These are phyloP conservation scores for Cicer yamashitae DNA, from an alignment of 306 rosid genomes.

Conservation along the genomic window DNA sequence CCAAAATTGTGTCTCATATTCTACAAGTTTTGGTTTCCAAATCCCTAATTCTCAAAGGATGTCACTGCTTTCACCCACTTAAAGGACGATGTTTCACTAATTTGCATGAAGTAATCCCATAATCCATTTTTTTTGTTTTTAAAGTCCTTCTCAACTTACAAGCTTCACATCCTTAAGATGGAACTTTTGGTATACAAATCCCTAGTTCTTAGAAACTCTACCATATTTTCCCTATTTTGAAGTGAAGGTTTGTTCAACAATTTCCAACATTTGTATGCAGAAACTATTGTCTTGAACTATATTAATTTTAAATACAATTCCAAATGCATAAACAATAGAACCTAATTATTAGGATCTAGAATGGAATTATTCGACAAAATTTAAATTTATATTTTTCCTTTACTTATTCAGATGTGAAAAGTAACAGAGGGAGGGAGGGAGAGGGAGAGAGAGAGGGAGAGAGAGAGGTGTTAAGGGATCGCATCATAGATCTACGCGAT, in stretches of 20 bases:
- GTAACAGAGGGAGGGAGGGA: too few relatives aligned
- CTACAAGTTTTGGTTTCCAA: too few relatives aligned
- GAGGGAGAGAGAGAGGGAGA: too few relatives aligned
- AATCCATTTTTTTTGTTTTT: constrained; percentile 55
- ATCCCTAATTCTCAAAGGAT: too few relatives aligned
- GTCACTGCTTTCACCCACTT: too few relatives aligned
- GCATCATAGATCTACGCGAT: too few relatives aligned
- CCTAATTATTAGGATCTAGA: neutral
- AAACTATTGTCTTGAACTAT: constrained; percentile 67
- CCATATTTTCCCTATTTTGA: constrained; percentile 43
- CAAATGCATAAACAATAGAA: neutral
- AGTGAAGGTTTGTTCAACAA: constrained; percentile 42
- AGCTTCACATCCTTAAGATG: constrained; percentile 48
- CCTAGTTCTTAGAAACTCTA: constrained; percentile 43
- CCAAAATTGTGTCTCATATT: too few relatives aligned
- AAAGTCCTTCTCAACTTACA: constrained; percentile 55
- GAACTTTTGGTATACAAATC: constrained; percentile 51
- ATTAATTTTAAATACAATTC: constrained; percentile 16
- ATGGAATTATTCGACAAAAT: too few relatives aligned
- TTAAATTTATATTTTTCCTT: too few relatives aligned
- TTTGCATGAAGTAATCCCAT: constrained; percentile 76
- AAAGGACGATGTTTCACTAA: neutral
- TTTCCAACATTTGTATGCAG: constrained; percentile 77
- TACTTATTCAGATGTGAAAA: too few relatives aligned
- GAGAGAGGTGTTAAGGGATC: too few relatives aligned